These are phyloP conservation scores for Kalaharituber pfeilii DNA, from an alignment of 2,329 filamentous ascomycete genomes.

Conservation along the genomic window DNA sequence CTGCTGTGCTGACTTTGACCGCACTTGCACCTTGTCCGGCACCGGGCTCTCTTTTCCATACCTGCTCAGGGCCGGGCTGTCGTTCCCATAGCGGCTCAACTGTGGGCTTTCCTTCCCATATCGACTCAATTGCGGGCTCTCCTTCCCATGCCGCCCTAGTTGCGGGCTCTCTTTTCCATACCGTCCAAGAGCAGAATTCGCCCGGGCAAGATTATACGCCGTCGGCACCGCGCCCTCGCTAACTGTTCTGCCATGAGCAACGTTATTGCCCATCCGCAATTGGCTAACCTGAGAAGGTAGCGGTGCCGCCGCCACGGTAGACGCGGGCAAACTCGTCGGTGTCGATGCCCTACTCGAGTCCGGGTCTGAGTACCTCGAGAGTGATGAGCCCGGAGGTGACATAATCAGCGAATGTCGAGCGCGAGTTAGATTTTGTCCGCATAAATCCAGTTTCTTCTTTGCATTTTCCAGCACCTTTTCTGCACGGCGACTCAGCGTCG, in stretches of 20 bases:
- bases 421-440: constrained; percentile 18
- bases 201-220: neutral
- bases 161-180: constrained; percentile 32
- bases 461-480: constrained; percentile 17
- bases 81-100: too few species aligned
- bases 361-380: neutral
- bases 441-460: constrained; percentile 18
- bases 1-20: constrained; percentile 55
- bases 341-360: neutral
- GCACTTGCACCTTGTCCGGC: too few species aligned
- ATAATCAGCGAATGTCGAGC: constrained; percentile 15
- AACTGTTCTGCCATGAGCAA: constrained; percentile 12
- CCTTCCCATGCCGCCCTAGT: constrained; percentile 10
- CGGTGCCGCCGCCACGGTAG: neutral
- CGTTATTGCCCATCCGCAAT: neutral
- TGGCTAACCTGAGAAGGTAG: neutral
- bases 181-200: neutral
- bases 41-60: too few species aligned
- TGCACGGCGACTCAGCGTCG: constrained; percentile 13
- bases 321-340: neutral
- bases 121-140: constrained; percentile 31
- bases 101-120: constrained; percentile 32
- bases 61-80: too few species aligned
- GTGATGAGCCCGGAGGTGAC: neutral
- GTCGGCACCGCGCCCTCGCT: constrained; percentile 17